Conservation (phyloP, 164 flowering plant genomes). For the Macadamia tetraphylla region DNA sequence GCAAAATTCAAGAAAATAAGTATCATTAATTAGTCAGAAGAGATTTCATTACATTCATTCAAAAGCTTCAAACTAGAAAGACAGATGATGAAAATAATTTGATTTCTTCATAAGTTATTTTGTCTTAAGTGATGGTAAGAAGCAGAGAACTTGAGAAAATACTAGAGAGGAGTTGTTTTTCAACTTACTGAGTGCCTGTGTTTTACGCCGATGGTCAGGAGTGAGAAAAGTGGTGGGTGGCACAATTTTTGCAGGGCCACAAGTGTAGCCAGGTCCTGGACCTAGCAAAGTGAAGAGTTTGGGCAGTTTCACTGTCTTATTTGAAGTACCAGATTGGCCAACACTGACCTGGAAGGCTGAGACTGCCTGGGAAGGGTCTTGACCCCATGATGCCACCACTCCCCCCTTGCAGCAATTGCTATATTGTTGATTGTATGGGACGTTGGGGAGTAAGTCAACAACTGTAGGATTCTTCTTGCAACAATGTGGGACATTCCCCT, state of each 20-base stretch:
- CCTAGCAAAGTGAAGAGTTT: constrained; percentile 56
- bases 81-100: too few relatives aligned
- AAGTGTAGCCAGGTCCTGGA: constrained; percentile 68
- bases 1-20: background rate
- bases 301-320: constrained; percentile 61
- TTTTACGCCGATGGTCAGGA: constrained; percentile 46
- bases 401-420: constrained; percentile 68
- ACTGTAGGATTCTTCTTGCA: constrained; percentile 47
- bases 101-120: too few relatives aligned
- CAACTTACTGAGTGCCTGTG: constrained; percentile 55
- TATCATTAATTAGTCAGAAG: background rate
- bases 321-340: constrained; percentile 56
- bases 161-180: too few relatives aligned
- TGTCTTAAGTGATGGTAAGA: too few relatives aligned
- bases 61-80: too few relatives aligned
- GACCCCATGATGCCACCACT: constrained; percentile 50
- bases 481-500: constrained; percentile 56
- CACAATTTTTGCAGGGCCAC: constrained; percentile 60
- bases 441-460: constrained; percentile 60
- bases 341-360: constrained; percentile 61
- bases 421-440: constrained; percentile 59
- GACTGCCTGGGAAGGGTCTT: constrained; percentile 49
- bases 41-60: background rate
- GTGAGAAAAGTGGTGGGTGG: constrained; percentile 45
- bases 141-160: too few relatives aligned